Conservation (phyloP, 192 early-diverging fungal genomes). For the Dimargaris verticillata region DNA sequence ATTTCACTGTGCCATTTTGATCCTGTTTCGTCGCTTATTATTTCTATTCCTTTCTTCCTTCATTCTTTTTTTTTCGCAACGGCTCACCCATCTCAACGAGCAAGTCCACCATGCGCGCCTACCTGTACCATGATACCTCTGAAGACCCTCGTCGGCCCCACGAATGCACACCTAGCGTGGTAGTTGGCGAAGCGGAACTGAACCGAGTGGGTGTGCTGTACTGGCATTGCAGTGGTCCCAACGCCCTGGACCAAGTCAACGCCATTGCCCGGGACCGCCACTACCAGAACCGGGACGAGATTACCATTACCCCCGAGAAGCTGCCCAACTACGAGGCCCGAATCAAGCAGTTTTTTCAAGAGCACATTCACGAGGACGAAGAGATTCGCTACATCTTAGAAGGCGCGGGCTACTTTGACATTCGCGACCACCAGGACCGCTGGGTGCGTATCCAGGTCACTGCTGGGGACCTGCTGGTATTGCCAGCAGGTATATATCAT, state of each 20-base stretch:
- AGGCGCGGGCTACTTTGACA: slow-evolving; percentile 88
- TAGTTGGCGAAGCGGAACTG: slow-evolving; percentile 52
- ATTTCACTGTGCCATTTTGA: too few species aligned
- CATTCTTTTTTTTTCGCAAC: too few species aligned
- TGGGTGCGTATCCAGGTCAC: slow-evolving; percentile 80
- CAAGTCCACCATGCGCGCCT: slow-evolving; percentile 69
- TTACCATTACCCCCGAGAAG: slow-evolving; percentile 59
- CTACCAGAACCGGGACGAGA: slow-evolving; percentile 87
- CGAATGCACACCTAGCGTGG: slow-evolving; percentile 42
- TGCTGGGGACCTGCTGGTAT: slow-evolving; percentile 65
- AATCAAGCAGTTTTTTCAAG: slow-evolving; percentile 81
- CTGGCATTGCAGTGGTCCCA: slow-evolving; percentile 29
- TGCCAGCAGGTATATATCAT: slow-evolving; percentile 93
- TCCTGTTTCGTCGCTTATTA: too few species aligned
- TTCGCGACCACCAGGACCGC: slow-evolving; percentile 35
- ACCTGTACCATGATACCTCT: slow-evolving; percentile 46
- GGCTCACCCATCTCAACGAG: too few species aligned
- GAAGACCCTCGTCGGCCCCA: slow-evolving; percentile 68
- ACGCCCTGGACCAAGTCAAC: slow-evolving; percentile 46
- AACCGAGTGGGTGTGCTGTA: slow-evolving; percentile 56
- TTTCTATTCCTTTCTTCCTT: too few species aligned
- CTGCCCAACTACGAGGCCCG: slow-evolving; percentile 84
- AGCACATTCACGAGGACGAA: slow-evolving; percentile 95
- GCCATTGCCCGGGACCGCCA: slow-evolving; percentile 48
- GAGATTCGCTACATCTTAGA: slow-evolving; percentile 87